Percentiles rank a stretch among this genome's conserved stretches.
phyloP scores from a whole-genome alignment of 768 basidiomycete genomes.

The Clavaria fumosa region DNA sequence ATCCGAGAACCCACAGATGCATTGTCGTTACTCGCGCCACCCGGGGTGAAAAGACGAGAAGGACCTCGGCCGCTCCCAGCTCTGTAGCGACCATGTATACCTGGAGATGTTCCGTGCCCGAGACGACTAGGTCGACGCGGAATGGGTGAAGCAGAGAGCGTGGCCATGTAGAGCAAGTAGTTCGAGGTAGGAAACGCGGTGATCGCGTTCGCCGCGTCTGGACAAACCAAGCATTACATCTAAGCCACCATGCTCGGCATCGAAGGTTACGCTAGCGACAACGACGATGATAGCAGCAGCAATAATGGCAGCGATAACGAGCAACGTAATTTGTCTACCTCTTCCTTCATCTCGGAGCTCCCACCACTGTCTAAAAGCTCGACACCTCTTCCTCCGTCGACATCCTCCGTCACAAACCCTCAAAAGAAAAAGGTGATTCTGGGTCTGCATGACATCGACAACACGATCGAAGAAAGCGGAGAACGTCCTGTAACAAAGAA shows the following conservation, averaged over 20 bases:
- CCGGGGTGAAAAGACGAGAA: slow-evolving; percentile 32
- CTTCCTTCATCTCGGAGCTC: no score
- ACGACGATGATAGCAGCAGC: slow-evolving; percentile 29
- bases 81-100: slow-evolving; percentile 19
- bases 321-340: no score
- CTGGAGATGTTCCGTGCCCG: slow-evolving; percentile 18
- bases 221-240: slow-evolving; percentile 3
- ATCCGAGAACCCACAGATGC: slow-evolving; percentile 36
- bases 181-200: no score
- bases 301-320: no score
- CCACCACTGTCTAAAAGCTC: slow-evolving; percentile 18
- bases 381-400: slow-evolving; percentile 8
- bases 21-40: slow-evolving; percentile 21
- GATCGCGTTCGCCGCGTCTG: no score
- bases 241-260: slow-evolving; percentile 46
- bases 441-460: slow-evolving; percentile 32
- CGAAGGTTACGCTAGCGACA: slow-evolving; percentile 65
- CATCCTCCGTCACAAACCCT: slow-evolving; percentile 10
- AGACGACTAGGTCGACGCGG: slow-evolving; percentile 32
- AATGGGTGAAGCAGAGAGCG: slow-evolving; percentile 44
- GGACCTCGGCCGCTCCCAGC: slow-evolving; percentile 16
- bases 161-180: slow-evolving; percentile 37
- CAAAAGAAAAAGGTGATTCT: slow-evolving; percentile 48
- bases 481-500: slow-evolving; percentile 46
- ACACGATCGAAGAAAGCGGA: slow-evolving; percentile 22